Base-by-base conservation (phyloP, 495 filamentous ascomycete species). In the Emericellopsis terricola region DNA sequence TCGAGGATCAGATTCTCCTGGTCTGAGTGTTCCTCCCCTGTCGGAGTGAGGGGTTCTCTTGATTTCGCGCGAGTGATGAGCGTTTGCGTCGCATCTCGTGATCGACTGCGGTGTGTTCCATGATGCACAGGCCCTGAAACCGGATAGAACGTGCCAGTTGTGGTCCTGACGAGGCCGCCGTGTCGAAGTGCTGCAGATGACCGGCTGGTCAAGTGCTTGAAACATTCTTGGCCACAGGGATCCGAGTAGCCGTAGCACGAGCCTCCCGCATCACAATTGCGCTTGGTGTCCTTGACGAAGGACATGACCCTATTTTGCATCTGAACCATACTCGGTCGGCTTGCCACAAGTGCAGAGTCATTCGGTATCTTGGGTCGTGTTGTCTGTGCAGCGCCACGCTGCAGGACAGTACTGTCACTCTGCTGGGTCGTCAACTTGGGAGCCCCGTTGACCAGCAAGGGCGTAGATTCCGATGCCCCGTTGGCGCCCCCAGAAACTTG, bases 161-260 rank as follows among this genome's bases (percentile, higher is more conserved):
- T 20, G 29, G 44, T 50, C 15, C 46, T 46, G 13, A 51, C 39
- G 21, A 52, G 20, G 7, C 50, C 48, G 8, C 45, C 20, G 7
- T 28, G 34, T 7, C 55, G 48, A 4, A 42, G 31, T n/a, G 46
- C 34, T 1, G 40, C 37, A 21, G 40, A 46, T 3, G 46, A 39
- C 15, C 51, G 48, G 1, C 34, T 46, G 41, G 34, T 45, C 15
- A 64, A 29, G 29, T 64, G 62, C 44, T 73, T 76, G 48, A 76
- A 73, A 54, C 84, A 92, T 46, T 89, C 78, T 40, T 73, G 71
- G 0, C 81, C 82, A 47, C 85, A 94, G 4, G 81, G 78, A 48
- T 91, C 80, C 0, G 80, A 75, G 45, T 80, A 84, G 6, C 85
- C 85, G 39, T 68, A 86, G 46, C 85, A 94, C 0, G 78, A 77